Base-by-base conservation (phyloP, 176 grass and related monocot genomes). In the Puccinellia tenuiflora region DNA sequence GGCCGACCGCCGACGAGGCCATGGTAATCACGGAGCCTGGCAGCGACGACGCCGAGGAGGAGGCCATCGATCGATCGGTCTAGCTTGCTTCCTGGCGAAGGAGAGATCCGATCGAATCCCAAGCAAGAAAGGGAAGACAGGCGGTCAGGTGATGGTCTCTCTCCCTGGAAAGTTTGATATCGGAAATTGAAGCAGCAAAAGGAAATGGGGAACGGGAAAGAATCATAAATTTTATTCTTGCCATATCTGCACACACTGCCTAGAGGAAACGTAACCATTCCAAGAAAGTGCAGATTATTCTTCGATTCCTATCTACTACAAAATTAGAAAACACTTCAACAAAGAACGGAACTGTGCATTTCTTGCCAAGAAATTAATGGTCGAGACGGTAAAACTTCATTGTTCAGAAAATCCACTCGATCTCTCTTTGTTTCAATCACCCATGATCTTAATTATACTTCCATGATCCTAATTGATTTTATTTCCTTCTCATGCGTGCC, bases 1-100 rank as follows among this genome's bases (percentile, higher is more conserved):
- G 56, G 21, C 85, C 84, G 4, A 42, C 64, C 2, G 84, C n/a
- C 26, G 88, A 81, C 15, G 85, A 88, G 13, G 88, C 86, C 38
- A 81, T 22, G 8, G 95, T 85, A 59, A 88, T 85, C 73, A 71
- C 76, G 5, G 85, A 86, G 29, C 81, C 71, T 30, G 90, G 85
- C 37, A 87, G 26, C 60, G 93, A 88, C 6, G 88, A 86, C 72
- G 78, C 62, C 86, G 88, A 88, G 18, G 90, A 84, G 24, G 88
- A 82, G 21, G 90, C 90, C 93, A 96, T 96, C 68, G 59, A 67
- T 78, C n/a, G 68, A 22, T 64, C 13, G 69, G 40, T 29, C 24
- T 1, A 16, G 21, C 69, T 73, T 18, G 69, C 53, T 75, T 48
- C 39, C 65, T 79, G 59, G 42, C 42, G 33, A 79, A 40, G 31